A percentile compares a stretch with the other conserved stretches of the same genome.
These are phyloP conservation scores for Hemileccinum impolitum DNA, from an alignment of 768 basidiomycete genomes.

Conservation along the genomic window DNA sequence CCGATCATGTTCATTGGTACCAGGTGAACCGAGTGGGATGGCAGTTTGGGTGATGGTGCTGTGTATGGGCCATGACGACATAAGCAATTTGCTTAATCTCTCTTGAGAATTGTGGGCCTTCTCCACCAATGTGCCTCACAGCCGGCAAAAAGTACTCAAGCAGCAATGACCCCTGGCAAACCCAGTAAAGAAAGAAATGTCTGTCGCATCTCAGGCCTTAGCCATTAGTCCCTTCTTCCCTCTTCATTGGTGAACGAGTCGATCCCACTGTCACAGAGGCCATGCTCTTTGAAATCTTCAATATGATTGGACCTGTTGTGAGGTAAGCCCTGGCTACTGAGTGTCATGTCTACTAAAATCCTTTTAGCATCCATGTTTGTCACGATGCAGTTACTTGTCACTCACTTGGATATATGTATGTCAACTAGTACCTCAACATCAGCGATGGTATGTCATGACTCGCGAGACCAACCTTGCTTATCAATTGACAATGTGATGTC, in stretches of 20 bases:
- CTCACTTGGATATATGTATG: constrained; percentile 98
- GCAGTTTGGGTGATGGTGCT: too few species aligned
- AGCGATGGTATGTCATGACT: constrained; percentile 66
- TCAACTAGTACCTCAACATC: constrained; percentile 97
- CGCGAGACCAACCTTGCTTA: neutral
- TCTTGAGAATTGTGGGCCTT: too few species aligned
- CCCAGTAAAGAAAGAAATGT: too few species aligned
- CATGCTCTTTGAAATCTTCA: constrained; percentile 99
- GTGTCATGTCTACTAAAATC: neutral
- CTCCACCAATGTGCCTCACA: too few species aligned
- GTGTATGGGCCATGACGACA: too few species aligned
- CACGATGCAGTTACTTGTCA: constrained; percentile 99
- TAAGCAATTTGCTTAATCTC: too few species aligned
- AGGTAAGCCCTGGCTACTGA: constrained; percentile 53
- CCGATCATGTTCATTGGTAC: too few species aligned
- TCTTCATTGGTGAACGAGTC: constrained; percentile 99
- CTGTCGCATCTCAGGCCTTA: constrained; percentile 39
- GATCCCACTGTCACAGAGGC: constrained; percentile 98
- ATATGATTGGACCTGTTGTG: constrained; percentile 98
- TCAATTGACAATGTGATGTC: constrained; percentile 6
- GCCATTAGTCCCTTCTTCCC: constrained; percentile 52
- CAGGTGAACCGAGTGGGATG: too few species aligned
- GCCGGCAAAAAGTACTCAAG: too few species aligned
- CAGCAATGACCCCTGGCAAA: too few species aligned
- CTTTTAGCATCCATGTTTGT: constrained; percentile 90